phyloP scores from a whole-genome alignment of 306 rosid species.

The Vigna trinervia region DNA sequence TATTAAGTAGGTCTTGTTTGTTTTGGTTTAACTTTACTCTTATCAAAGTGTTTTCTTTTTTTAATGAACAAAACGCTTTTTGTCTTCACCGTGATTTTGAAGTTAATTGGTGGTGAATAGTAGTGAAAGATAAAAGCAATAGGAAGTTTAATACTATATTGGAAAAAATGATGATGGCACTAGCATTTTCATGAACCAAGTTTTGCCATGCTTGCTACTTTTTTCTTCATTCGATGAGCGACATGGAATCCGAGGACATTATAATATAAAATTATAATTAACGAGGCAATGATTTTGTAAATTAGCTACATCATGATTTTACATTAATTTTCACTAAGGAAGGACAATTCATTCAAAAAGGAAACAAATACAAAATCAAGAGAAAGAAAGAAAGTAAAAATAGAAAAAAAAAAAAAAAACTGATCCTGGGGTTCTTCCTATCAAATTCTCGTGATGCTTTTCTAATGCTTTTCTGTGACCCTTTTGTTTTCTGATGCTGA shows the following conservation, averaged over 20 bases:
- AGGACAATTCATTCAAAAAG: constrained; percentile 44
- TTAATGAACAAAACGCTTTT: neutral
- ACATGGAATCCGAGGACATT: constrained; percentile 43
- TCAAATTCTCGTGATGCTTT: constrained; percentile 43
- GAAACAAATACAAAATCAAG: constrained; percentile 35
- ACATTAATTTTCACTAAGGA: constrained; percentile 56
- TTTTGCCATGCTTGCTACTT: constrained; percentile 4
- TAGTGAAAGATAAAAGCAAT: constrained; percentile 4
- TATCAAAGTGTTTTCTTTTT: neutral
- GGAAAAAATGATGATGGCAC: neutral
- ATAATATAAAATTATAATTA: constrained; percentile 34
- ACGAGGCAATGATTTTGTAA: constrained; percentile 46
- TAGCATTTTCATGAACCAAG: constrained; percentile 19
- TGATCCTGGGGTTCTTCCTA: constrained; percentile 45
- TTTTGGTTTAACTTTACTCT: neutral
- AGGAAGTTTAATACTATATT: neutral
- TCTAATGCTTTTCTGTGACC: constrained; percentile 25
- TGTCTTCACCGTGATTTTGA: neutral
- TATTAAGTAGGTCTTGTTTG: no score
- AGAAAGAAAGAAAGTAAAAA: constrained; percentile 3
- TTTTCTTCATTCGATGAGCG: constrained; percentile 20
- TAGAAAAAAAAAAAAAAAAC: constrained; percentile 24
- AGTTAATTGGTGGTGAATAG: neutral
- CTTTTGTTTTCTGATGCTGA: constrained; percentile 26
- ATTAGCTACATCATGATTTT: constrained; percentile 70